Conservation (phyloP, 257 asterid species). For the Scutellaria barbata region DNA sequence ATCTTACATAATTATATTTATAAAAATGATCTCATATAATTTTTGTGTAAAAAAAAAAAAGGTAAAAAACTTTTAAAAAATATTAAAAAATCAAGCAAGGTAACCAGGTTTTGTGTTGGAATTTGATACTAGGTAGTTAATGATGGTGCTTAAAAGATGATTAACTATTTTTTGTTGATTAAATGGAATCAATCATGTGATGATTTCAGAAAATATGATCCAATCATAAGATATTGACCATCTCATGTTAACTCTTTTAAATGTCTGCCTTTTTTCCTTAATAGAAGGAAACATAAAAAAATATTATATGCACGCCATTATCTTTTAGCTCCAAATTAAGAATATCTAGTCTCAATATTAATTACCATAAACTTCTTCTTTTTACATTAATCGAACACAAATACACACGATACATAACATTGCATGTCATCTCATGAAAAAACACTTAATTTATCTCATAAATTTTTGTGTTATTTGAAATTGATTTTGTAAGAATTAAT, state of each 20-base stretch:
- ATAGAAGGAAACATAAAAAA: neutral
- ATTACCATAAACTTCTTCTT: neutral
- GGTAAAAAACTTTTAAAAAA: neutral
- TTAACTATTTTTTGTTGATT: conserved; percentile 13
- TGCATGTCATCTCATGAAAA: no score
- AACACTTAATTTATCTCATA: no score
- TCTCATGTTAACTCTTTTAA: conserved; percentile 29
- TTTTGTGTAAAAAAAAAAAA: no score
- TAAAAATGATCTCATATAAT: no score
- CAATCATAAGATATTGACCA: conserved; percentile 39
- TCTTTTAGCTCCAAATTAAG: neutral
- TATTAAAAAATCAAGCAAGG: neutral
- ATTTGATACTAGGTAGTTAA: conserved; percentile 13
- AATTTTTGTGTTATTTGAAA: no score
- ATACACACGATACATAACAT: no score
- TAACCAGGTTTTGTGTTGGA: conserved; percentile 15
- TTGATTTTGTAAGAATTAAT: no score
- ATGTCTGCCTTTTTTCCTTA: conserved; percentile 21
- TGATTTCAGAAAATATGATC: conserved; percentile 35
- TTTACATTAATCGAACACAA: no score
- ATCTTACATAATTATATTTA: no score
- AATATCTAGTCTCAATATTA: neutral
- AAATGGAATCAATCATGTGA: neutral
- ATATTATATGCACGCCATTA: neutral
- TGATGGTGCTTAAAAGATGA: conserved; percentile 4